Base-by-base conservation (phyloP, 768 basidiomycete genomes). In the Russula emetica region DNA sequence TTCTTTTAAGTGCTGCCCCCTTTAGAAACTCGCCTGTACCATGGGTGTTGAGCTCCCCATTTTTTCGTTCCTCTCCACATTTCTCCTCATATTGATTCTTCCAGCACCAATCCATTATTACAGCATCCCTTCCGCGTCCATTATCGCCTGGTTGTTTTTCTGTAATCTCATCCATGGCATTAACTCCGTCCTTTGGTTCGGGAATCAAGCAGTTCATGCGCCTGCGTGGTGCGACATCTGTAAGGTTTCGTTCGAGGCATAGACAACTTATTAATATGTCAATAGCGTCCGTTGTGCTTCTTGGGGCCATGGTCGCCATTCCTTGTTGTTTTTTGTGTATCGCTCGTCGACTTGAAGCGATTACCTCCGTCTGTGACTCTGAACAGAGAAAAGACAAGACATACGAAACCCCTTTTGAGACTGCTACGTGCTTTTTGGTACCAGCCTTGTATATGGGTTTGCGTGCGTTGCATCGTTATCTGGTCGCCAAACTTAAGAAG, bases 181-280 rank as follows among this genome's bases (percentile, higher is more conserved):
- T 53, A 74, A 76, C 66, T 45, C 70, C 7, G 66, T 78, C 44
- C 59, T 75, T 18, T 79, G 77, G 77, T 65, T 64, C 36, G 73
- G 74, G 50, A 74, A 70, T 34, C 62, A 64, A 50, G 64, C 52
- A 2, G 66, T 73, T 44, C 62, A 57, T 11, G 66, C 69, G 0
- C 74, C 75, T 2, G 69, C 72, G 8, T 79, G 75, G 74, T 78
- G 78, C 63, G 78, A 79, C 62, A 75, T 79, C 26, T 62, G 78
- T 79, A 61, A 69, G 78, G 24, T 55, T 52, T 36, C 47, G 4
- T 26, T 26, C 34, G 47, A 38, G 5, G 13, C 4, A 14, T 52
- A 20, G 14, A 60, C 28, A 2, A 28, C 11, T n/a, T 44, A 38
- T 60, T 61, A 26, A 69, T 40, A 16, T 36, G 26, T 20, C 24